These are phyloP conservation scores for Hydnomerulius pinastri DNA, from an alignment of 768 basidiomycete genomes.

Conservation along the genomic window DNA sequence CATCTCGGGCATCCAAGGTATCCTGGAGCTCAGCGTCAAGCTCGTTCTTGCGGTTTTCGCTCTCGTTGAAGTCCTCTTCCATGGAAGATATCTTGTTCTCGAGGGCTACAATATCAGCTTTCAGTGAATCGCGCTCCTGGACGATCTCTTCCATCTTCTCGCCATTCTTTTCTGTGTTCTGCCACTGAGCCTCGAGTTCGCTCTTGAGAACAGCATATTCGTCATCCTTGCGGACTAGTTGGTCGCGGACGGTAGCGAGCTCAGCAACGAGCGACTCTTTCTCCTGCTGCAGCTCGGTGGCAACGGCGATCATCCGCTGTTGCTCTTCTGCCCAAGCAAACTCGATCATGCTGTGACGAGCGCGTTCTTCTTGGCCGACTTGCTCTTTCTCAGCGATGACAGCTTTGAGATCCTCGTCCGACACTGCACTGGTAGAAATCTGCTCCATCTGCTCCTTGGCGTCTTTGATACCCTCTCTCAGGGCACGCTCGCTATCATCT, in stretches of 20 bases:
- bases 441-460: constrained; percentile 63
- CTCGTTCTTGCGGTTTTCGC: constrained; percentile 55
- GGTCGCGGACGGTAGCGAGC: constrained; percentile 33
- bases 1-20: constrained; percentile 51
- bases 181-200: constrained; percentile 76
- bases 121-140: constrained; percentile 23
- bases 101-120: constrained; percentile 34
- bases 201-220: constrained; percentile 51
- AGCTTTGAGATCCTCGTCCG: not conserved
- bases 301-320: constrained; percentile 42
- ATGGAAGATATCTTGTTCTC: constrained; percentile 45
- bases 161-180: constrained; percentile 55
- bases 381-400: constrained; percentile 39
- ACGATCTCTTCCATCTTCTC: constrained; percentile 46
- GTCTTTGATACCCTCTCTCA: constrained; percentile 53
- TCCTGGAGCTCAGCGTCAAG: constrained; percentile 59
- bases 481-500: constrained; percentile 55
- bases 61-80: constrained; percentile 58
- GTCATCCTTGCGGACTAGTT: constrained; percentile 43
- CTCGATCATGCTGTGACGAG: constrained; percentile 43
- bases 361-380: constrained; percentile 41
- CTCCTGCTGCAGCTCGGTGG: constrained; percentile 46
- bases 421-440: constrained; percentile 33
- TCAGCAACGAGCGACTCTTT: constrained; percentile 46
- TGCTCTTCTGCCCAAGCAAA: constrained; percentile 54